A percentile compares a stretch with the other conserved stretches of the same genome.
These are phyloP conservation scores for Calonectria multiphialidica DNA, from an alignment of 2,329 filamentous ascomycete genomes.

Conservation along the genomic window DNA sequence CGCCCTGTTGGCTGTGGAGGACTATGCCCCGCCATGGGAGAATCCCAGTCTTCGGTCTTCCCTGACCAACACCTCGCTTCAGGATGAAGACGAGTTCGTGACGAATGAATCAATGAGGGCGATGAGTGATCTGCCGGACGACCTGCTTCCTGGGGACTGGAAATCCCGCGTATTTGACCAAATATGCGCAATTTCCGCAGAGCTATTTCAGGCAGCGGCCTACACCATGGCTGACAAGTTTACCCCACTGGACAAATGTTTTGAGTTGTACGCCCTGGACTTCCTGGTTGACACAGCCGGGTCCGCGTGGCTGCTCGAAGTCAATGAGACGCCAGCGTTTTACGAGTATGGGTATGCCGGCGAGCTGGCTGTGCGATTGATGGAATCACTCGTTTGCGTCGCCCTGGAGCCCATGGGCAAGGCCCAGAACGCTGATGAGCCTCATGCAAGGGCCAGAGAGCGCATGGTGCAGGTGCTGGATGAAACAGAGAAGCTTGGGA, in stretches of 20 bases:
- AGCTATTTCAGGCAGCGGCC: conserved; percentile 49
- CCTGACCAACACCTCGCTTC: conserved; percentile 53
- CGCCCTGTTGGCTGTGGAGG: conserved; percentile 48
- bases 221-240: conserved; percentile 55
- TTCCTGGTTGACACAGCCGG: conserved; percentile 50
- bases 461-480: conserved; percentile 37
- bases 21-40: conserved; percentile 52
- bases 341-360: conserved; percentile 51
- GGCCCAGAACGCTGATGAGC: background rate
- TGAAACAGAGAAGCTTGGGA: conserved; percentile 32
- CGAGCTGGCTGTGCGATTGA: conserved; percentile 47
- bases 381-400: conserved; percentile 51
- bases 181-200: conserved; percentile 48
- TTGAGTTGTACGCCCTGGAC: conserved; percentile 53
- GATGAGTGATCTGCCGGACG: conserved; percentile 46
- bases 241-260: conserved; percentile 50
- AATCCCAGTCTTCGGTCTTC: conserved; percentile 49
- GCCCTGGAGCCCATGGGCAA: conserved; percentile 50
- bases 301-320: conserved; percentile 51
- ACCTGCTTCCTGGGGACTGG: conserved; percentile 48
- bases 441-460: background rate
- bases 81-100: conserved; percentile 49
- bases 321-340: conserved; percentile 54
- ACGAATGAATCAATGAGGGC: conserved; percentile 49
- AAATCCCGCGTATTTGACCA: conserved; percentile 50